Base-by-base conservation (phyloP, 768 basidiomycete genomes). In the Suillus sp. region DNA sequence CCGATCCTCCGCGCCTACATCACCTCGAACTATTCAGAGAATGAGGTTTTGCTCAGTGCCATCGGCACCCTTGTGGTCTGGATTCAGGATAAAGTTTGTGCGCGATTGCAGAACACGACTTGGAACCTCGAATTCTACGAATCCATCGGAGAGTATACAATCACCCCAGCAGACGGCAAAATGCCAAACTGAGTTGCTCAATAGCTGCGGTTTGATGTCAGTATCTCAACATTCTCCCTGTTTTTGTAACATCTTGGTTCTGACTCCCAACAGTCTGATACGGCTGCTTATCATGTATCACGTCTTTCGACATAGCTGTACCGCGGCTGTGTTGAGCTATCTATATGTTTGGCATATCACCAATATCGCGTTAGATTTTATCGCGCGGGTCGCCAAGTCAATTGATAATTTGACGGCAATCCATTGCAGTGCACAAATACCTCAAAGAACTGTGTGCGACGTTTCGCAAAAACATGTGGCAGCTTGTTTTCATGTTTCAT, bases 401-500 rank as follows among this genome's bases (percentile, higher is more conserved):
- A 45, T 43, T 10, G 22, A 22, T 22, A 13, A 47, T 25, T 25
- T 16, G 25, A 48, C 22, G 3, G 25, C 47, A 25, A 16, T 27
- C n/a, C 25, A 14, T 25, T 48, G 47, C 7, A 27, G 47, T 27
- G 8, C 47, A 27, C 25, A 48, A 8, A 48, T 27, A 27, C 8
- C 3, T 48, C 1, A 16, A 8, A 48, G 76, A 83, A 60, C 70
- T 82, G 30, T 96, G 96, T 75, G 81, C 84, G 64, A 76, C 89
- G 6, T 86, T 88, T 56, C 92, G 8, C 42, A 20, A 43, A 87
- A 74, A 88, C 96, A 67, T 82, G 92, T 82, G 94, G 95, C 56
- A 47, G 79, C 67, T n/a, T 14, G 5, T 38, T 38, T 13, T 3
- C 37, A 35, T 35, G 10, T 35, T 35, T 63, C 32, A 22, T 34